phyloP scores from a whole-genome alignment of 225 moss, liverwort and hornwort genomes.

The Polytrichum formosum region DNA sequence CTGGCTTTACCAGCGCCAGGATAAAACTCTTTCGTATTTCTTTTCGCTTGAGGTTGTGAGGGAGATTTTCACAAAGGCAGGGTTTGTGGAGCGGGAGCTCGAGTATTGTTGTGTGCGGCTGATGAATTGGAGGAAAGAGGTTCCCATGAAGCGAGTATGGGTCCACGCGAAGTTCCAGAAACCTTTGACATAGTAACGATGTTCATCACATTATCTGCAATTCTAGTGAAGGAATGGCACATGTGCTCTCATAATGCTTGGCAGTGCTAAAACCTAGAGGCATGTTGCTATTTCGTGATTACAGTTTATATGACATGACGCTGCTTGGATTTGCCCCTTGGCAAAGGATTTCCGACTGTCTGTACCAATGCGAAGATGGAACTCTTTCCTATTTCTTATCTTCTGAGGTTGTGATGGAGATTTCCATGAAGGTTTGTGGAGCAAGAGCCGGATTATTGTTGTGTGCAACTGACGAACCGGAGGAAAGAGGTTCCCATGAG shows the following conservation, averaged over 20 bases:
- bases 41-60: slow-evolving; percentile 61
- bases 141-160: slow-evolving; percentile 93
- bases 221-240: slow-evolving; percentile 59
- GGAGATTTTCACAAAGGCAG: slow-evolving; percentile 39
- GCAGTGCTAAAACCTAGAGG: slow-evolving; percentile 66
- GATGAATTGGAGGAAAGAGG: slow-evolving; percentile 54
- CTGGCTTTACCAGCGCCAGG: slow-evolving; percentile 60
- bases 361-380: slow-evolving; percentile 73
- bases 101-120: slow-evolving; percentile 82
- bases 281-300: slow-evolving; percentile 71
- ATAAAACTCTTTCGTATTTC: slow-evolving; percentile 79
- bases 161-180: slow-evolving; percentile 85
- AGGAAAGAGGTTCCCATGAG: slow-evolving; percentile 73
- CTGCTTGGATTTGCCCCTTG: slow-evolving; percentile 71
- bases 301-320: slow-evolving; percentile 88
- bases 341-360: slow-evolving; percentile 41
- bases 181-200: slow-evolving; percentile 68
- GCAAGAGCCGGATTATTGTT: slow-evolving; percentile 78
- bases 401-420: slow-evolving; percentile 43
- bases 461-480: slow-evolving; percentile 65
- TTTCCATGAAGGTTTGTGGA: slow-evolving; percentile 56
- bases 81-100: slow-evolving; percentile 72
- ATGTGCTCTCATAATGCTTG: slow-evolving; percentile 51
- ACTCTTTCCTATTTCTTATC: slow-evolving; percentile 78
- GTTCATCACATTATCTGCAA: slow-evolving; percentile 82